Conservation (phyloP, 306 rosid species). For the Sechiopsis laciniata region DNA sequence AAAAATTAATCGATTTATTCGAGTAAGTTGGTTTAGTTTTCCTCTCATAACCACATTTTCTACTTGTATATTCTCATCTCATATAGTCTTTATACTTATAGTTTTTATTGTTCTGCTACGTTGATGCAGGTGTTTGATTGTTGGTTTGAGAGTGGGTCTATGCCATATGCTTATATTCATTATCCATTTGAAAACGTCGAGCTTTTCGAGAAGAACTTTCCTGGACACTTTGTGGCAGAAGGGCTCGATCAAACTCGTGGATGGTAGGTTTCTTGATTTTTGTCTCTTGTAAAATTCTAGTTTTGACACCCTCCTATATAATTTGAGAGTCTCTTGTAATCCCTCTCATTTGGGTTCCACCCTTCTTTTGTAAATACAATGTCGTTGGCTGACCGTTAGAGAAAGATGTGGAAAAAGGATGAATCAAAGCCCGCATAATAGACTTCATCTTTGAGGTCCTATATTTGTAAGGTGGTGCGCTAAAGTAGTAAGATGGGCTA, state of each 20-base stretch:
- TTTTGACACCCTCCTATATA: no score
- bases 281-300: no score
- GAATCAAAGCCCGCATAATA: no score
- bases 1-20: not conserved
- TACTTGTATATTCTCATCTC: not conserved
- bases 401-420: no score
- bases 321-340: no score
- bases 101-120: not conserved
- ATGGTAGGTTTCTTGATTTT: slow-evolving; percentile 53
- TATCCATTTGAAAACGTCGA: slow-evolving; percentile 87
- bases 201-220: slow-evolving; percentile 86
- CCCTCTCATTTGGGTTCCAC: no score
- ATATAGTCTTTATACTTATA: not conserved
- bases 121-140: slow-evolving; percentile 89
- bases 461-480: no score
- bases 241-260: slow-evolving; percentile 98
- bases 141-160: slow-evolving; percentile 99
- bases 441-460: no score
- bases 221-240: slow-evolving; percentile 95
- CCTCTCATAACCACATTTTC: not conserved
- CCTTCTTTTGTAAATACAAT: no score
- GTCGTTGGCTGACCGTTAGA: no score
- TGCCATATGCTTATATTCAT: slow-evolving; percentile 96
- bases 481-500: no score
- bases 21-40: not conserved